Evolutionary conservation across 2,329 filamentous ascomycete genomes (phyloP), one percentile per base, ranked within the genome.

Genomic region (Trichoderma hamatum): DNA sequence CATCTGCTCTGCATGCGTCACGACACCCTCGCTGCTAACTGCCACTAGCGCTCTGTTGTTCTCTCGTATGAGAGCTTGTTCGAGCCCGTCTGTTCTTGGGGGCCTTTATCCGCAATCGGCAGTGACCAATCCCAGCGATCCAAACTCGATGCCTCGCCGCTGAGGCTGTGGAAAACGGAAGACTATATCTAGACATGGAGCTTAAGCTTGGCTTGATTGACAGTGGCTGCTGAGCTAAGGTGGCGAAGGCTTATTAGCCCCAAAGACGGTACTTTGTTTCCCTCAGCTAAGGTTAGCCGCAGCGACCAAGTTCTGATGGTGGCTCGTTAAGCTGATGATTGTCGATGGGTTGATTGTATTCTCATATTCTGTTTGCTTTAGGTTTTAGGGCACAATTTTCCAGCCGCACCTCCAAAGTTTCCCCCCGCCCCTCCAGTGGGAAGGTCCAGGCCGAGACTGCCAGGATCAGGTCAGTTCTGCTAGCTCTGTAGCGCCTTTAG

Each of bases 341-440:
- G 63, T 67, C 63, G 28, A 67, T 51, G 54, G 62, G 24, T 34
- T 14, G 51, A 32, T 34, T 14, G 51, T 19, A 21, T 55, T 55
- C 26, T 26, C 16, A n/a, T 30, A 9, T 36, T 64, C 26, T 24
- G 24, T 63, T 63, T 52, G 32, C 28, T 63, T 52, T 63, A 36
- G 36, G 24, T 24, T 32, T 54, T 46, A 21, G 62, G 39, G 63
- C 63, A 36, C 39, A 51, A 39, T 55, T 32, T 32, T 67, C 63
- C 63, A 67, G 63, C 63, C 63, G 63, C 63, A 67, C 63, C 63
- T 59, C 54, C 54, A 67, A 56, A 46, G 62, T 65, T 65, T 65
- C 62, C 54, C 54, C 43, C 52, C 62, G 34, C 36, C 52, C 62
- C 51, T 64, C 51, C 63, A 67, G 63, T 28, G 36, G 52, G 36